These are phyloP conservation scores for Vigna reflexopilosa DNA, from an alignment of 306 rosid species.

Conservation along the genomic window DNA sequence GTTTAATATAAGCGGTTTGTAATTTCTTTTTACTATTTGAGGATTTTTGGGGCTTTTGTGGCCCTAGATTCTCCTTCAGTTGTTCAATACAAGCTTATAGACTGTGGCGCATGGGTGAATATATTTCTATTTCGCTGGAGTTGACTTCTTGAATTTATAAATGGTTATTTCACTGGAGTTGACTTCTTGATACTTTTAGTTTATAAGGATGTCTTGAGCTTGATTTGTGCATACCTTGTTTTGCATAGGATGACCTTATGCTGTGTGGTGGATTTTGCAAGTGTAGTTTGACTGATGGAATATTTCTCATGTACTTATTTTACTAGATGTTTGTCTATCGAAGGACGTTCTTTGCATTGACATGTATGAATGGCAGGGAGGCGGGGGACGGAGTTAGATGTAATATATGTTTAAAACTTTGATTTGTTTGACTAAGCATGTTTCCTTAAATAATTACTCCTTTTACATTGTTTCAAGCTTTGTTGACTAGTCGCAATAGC, in stretches of 20 bases:
- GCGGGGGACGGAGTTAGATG: not conserved
- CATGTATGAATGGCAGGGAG: not conserved
- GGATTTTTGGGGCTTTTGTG: conserved; percentile 17
- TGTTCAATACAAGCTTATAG: not conserved
- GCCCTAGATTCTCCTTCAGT: not conserved
- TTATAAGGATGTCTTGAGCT: not conserved
- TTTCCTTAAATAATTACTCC: conserved; percentile 2
- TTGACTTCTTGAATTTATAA: not conserved
- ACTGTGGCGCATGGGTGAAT: not conserved
- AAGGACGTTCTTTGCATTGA: not conserved
- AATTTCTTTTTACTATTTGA: not conserved
- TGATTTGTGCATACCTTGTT: not conserved
- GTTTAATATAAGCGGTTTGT: not conserved
- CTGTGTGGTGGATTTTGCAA: not conserved
- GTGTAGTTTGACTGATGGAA: not conserved
- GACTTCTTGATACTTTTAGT: not conserved
- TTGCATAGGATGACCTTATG: not conserved
- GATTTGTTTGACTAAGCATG: conserved; percentile 6
- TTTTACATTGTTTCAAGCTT: conserved; percentile 4
- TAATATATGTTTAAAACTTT: conserved; percentile 4
- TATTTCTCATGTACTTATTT: not conserved
- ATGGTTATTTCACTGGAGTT: conserved; percentile 18
- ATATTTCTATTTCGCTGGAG: conserved; percentile 16
- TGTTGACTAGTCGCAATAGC: too few relatives aligned
- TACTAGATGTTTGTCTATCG: conserved; percentile 1